Evolutionary conservation across 805 yeast species (phyloP).

Genomic region (Brettanomyces naardenensis): DNA sequence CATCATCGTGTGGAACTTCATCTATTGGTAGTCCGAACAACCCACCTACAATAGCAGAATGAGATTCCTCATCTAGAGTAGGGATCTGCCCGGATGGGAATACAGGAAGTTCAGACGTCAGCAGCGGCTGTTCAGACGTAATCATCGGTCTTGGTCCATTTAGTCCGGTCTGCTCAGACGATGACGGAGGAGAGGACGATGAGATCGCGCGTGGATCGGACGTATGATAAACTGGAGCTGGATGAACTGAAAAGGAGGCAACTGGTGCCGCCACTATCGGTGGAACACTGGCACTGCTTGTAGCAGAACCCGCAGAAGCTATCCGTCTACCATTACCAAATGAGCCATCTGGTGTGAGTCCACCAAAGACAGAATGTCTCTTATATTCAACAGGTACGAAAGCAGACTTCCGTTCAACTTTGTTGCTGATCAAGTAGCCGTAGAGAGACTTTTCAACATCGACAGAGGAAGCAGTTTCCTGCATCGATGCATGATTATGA

Average conservation of each 20-base stretch:
- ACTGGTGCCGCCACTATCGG: slow-evolving; percentile 2
- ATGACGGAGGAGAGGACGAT: slow-evolving; percentile 4
- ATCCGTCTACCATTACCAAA: slow-evolving; percentile 1
- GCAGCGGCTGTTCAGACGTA: neutral
- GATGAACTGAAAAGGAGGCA: neutral
- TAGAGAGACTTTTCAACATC: slow-evolving; percentile 81
- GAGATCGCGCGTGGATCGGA: slow-evolving; percentile 17
- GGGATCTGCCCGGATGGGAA: neutral
- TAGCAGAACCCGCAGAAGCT: neutral
- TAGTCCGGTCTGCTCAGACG: slow-evolving; percentile 5
- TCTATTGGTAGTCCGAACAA: slow-evolving; percentile 87
- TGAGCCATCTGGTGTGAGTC: slow-evolving; percentile 5
- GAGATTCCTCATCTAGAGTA: neutral
- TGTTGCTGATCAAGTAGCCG: slow-evolving; percentile 41
- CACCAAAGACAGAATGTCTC: slow-evolving; percentile 56
- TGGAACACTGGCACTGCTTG: neutral
- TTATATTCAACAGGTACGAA: slow-evolving; percentile 64
- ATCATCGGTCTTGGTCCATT: slow-evolving; percentile 20
- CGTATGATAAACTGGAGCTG: slow-evolving; percentile 15
- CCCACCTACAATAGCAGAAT: neutral
- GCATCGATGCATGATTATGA: slow-evolving; percentile 49
- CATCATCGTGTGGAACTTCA: slow-evolving; percentile 74
- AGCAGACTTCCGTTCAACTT: slow-evolving; percentile 27
- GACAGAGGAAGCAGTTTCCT: slow-evolving; percentile 62
- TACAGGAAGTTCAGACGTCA: neutral